Conservation (phyloP, 2,329 filamentous ascomycete genomes). For the Penicillium brevicompactum region DNA sequence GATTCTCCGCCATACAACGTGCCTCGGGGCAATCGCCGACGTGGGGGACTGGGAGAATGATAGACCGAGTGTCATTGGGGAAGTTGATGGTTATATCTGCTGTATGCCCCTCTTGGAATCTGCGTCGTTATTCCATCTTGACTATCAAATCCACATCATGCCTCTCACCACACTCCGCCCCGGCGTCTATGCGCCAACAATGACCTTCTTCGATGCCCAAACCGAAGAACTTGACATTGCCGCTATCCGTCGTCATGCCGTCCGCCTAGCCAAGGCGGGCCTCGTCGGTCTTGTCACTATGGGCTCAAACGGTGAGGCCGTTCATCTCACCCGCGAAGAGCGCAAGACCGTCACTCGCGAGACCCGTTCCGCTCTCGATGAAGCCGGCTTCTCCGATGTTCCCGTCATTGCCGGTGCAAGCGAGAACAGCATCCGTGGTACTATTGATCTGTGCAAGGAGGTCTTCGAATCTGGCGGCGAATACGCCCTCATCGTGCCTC, state of each 20-base stretch:
- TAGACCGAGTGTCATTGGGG: background rate
- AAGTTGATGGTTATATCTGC: background rate
- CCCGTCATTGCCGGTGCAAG: conserved; percentile 82
- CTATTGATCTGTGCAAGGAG: conserved; percentile 72
- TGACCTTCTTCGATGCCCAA: conserved; percentile 84
- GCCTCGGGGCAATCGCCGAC: conserved; percentile 24
- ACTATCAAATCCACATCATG: conserved; percentile 21
- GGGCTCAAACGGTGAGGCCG: conserved; percentile 89
- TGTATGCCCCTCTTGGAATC: background rate
- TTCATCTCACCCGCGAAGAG: conserved; percentile 78
- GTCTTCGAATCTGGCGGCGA: conserved; percentile 72
- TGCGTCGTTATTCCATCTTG: background rate
- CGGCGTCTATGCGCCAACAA: conserved; percentile 84
- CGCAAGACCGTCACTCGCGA: conserved; percentile 74
- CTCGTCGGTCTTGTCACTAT: conserved; percentile 81
- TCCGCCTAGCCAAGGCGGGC: conserved; percentile 74
- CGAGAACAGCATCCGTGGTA: conserved; percentile 78
- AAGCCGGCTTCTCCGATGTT: conserved; percentile 72
- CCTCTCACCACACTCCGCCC: conserved; percentile 66
- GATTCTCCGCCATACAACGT: conserved; percentile 23
- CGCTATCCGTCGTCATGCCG: conserved; percentile 76
- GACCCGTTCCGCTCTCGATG: conserved; percentile 79
- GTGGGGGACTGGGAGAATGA: conserved; percentile 18
- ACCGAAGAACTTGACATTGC: conserved; percentile 84
- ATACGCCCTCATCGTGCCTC: conserved; percentile 77